Conservation (phyloP, 306 rosid species). For the Purshia tridentata region DNA sequence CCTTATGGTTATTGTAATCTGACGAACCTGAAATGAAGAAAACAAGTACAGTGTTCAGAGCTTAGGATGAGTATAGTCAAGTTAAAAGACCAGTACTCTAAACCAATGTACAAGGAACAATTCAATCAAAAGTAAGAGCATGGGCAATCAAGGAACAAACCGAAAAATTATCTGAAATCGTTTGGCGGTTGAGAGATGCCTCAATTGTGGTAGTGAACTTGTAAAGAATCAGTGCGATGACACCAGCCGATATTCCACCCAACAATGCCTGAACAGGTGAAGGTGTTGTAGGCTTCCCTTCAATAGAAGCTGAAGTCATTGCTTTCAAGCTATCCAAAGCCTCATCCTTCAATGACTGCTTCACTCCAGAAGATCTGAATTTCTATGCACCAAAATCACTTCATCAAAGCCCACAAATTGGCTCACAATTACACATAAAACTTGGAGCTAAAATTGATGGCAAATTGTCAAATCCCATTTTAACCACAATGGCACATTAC, state of each 20-base stretch:
- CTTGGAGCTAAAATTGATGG: not conserved
- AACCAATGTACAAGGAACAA: not conserved
- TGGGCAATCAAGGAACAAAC: conserved; percentile 41
- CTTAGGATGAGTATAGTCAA: not conserved
- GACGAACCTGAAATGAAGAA: conserved; percentile 70
- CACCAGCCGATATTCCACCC: conserved; percentile 83
- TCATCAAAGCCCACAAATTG: conserved; percentile 19
- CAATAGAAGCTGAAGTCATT: conserved; percentile 55
- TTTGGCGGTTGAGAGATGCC: conserved; percentile 72
- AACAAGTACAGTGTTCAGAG: conserved; percentile 25
- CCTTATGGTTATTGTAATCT: conserved; percentile 87
- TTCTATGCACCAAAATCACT: conserved; percentile 53
- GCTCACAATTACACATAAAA: not conserved
- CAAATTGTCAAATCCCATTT: not conserved
- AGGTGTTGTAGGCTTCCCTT: conserved; percentile 54
- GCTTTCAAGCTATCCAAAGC: conserved; percentile 78
- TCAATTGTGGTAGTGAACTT: conserved; percentile 84
- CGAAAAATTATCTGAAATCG: conserved; percentile 77
- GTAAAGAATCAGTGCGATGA: conserved; percentile 73
- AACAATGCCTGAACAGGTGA: conserved; percentile 76
- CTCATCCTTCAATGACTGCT: conserved; percentile 69
- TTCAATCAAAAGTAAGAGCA: conserved; percentile 16
- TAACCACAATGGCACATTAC: not conserved
- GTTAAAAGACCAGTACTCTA: not conserved
- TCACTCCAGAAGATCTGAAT: conserved; percentile 81